Evolutionary conservation across 768 basidiomycete genomes (phyloP), one percentile per base, ranked within the genome.

Genomic region (Kwoniella sp.): DNA sequence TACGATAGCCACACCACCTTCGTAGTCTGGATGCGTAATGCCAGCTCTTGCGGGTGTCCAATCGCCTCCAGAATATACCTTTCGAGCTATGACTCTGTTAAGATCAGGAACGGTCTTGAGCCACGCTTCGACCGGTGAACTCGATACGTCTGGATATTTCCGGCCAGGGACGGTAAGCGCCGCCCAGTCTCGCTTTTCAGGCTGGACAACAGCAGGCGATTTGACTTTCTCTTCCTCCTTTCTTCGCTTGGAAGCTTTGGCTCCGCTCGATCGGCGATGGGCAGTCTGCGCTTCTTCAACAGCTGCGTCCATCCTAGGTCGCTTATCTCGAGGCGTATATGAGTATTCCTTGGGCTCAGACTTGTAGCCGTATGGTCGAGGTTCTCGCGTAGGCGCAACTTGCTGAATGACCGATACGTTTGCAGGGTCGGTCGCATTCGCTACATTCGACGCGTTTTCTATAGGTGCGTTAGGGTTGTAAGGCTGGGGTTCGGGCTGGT

Each of bases 301-400:
- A 2, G 75, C 75, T 12, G 69, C 67, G 47, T 77, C 75, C 72
- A 77, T 72, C 19, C 75, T 48, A 13, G 75, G 70, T 51, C 72
- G 64, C 22, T 72, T 71, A 25, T 72, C 72, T 2, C 66, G 48
- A 4, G 65, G 69, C 6, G 54, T 58, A 49, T 76, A 74, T 52
- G 64, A 59, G 46, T 71, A 75, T n/a, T 75, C 70, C 21, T 64
- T 24, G 29, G 68, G 53, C 29, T 72, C 70, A 13, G 66, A 37
- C 56, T 73, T 73, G 63, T 72, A 74, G 13, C 59, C 67, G 60
- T 77, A 77, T 1, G 76, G 76, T 24, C 73, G 53, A 6, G 73
- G 72, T 58, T 77, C 73, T 2, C 72, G 68, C 7, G 55, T 33
- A 10, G 74, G 71, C 0, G 71, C 70, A 22, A 77, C 70, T 64